phyloP scores from a whole-genome alignment of 257 asterid species.

The Solanum medicagineum region DNA sequence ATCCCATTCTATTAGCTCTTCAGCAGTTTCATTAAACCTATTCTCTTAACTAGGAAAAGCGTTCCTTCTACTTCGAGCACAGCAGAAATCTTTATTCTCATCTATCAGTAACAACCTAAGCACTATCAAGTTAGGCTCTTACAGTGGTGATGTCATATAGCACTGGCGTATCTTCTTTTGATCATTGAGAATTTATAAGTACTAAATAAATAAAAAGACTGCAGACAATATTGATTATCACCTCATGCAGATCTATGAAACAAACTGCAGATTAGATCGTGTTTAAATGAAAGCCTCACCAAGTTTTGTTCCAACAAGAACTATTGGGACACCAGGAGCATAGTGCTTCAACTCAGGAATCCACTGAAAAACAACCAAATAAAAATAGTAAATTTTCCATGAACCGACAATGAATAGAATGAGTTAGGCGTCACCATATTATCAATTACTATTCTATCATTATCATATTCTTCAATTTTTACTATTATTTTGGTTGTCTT shows the following conservation, averaged over 20 bases:
- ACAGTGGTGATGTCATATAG: background rate
- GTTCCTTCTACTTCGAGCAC: background rate
- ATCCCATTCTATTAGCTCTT: background rate
- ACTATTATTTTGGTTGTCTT: too few species aligned
- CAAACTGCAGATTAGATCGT: background rate
- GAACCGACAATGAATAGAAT: background rate
- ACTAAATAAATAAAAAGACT: background rate
- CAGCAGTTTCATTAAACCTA: background rate
- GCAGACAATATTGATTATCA: background rate
- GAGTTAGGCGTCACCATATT: too few species aligned
- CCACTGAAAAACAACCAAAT: constrained; percentile 12
- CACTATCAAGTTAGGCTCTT: background rate
- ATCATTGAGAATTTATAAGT: background rate
- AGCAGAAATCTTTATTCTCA: background rate
- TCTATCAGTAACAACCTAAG: background rate
- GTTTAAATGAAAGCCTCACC: constrained; percentile 7
- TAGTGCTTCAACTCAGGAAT: constrained; percentile 28
- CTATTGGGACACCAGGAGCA: constrained; percentile 26
- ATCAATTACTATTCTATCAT: too few species aligned
- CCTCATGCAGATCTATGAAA: background rate
- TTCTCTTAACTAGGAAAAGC: background rate
- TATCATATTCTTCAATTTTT: too few species aligned
- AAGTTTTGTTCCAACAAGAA: constrained; percentile 27
- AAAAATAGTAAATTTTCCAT: background rate
- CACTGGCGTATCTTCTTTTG: background rate